Percentiles rank a stretch among this genome's conserved stretches.
Conservation (phyloP, 2,329 filamentous ascomycete species). For the Pseudocercospora fijiensis region DNA sequence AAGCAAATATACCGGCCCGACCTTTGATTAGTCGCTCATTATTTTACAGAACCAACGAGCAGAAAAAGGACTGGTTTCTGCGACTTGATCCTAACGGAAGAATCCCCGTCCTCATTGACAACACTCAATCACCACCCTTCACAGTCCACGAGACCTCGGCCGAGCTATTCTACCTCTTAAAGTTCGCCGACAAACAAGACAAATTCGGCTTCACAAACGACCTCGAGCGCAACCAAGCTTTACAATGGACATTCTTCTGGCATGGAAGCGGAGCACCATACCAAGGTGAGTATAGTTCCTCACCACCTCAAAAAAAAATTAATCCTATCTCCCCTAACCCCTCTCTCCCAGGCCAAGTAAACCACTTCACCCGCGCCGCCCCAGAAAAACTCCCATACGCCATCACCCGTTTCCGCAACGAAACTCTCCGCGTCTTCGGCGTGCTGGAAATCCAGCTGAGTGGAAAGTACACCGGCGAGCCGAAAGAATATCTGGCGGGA, state of each 20-base stretch:
- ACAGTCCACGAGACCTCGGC: slow-evolving; percentile 56
- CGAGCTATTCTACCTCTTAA: slow-evolving; percentile 54
- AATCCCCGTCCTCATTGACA: slow-evolving; percentile 55
- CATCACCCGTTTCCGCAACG: slow-evolving; percentile 53
- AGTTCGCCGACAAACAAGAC: slow-evolving; percentile 51
- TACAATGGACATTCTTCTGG: slow-evolving; percentile 60
- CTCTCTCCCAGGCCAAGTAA: slow-evolving; percentile 37
- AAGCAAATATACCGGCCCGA: neutral
- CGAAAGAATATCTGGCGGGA: slow-evolving; percentile 54
- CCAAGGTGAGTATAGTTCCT: slow-evolving; percentile 37
- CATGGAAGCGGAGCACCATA: slow-evolving; percentile 46
- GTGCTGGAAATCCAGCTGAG: slow-evolving; percentile 57
- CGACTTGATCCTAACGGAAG: slow-evolving; percentile 43
- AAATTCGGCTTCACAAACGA: slow-evolving; percentile 55
- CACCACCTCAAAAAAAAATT: no score
- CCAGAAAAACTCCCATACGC: slow-evolving; percentile 52
- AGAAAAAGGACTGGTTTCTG: slow-evolving; percentile 58
- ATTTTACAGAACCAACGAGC: slow-evolving; percentile 48
- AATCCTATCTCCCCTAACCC: neutral
- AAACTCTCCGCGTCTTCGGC: slow-evolving; percentile 53
- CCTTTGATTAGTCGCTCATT: neutral
- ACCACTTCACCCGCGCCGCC: slow-evolving; percentile 48
- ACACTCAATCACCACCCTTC: slow-evolving; percentile 51
- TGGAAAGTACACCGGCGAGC: slow-evolving; percentile 52
- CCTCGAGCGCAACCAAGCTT: slow-evolving; percentile 49